Evolutionary conservation across 2,329 filamentous ascomycete species (phyloP), one percentile per base, ranked within the genome.

Genomic region (Penicillium sp.): DNA sequence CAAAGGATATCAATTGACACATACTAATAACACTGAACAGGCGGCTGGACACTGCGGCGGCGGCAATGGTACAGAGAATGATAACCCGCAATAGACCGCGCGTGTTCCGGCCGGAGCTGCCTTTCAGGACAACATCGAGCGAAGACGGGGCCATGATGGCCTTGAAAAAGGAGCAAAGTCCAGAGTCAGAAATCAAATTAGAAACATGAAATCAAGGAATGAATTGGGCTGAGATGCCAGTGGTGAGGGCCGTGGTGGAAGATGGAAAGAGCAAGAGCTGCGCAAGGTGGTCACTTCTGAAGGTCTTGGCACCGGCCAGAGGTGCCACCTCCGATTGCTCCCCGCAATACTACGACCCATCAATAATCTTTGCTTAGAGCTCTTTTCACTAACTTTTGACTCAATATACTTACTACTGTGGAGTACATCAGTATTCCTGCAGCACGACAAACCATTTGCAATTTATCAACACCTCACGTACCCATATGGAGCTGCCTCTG

Each of bases 1-100:
- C 34, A 1, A 18, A 39, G 4, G 26, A 38, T 22, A 6, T 20
- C 34, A 53, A 46, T 55, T 59, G 47, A 55, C 59, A 84, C 89
- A 74, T 85, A 93, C 94, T 89, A 78, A 99, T 97, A 65, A 99
- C 94, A 70, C 92, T 97, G 83, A 99, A 99, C 66, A 99, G 82
- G 77, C 94, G 90, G 77, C 92, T 96, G 65, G 92, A 86, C 72
- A 97, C 85, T 65, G 93, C 92, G 61, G 94, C 92, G 56, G 85
- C 92, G 63, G 94, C 94, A 76, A 99, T 97, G 71, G 93, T 85
- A 71, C 82, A 83, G 68, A 99, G 86, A 78, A 99, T 99, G 71
- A 95, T 83, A 67, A 97, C 86, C 72, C 92, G 87, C 63, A 99
- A 81, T 69, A 97, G 78, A 63, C 90, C 89, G 75, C 92, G 87